Percentiles rank a stretch among this genome's conserved stretches.
phyloP scores from a whole-genome alignment of 345 rosid genomes.

The Eucalyptus pumila region DNA sequence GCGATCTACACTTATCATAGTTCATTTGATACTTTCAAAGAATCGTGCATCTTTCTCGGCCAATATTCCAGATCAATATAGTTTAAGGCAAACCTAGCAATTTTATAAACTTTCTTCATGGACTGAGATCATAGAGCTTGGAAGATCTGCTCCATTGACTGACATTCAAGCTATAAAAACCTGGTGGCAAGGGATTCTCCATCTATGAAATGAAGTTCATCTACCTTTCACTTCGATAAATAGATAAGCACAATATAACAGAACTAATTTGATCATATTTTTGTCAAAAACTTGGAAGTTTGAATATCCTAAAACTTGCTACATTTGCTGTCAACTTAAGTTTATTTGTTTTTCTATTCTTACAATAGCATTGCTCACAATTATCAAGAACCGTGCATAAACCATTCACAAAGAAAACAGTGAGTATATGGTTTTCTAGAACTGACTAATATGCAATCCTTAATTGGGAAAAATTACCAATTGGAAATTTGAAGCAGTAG shows the following conservation, averaged over 20 bases:
- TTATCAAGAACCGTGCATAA: not conserved
- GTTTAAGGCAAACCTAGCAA: not conserved
- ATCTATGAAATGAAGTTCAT: not conserved
- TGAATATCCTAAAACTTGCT: not conserved
- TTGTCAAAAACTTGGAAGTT: not conserved
- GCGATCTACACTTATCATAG: not conserved
- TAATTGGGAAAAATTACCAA: not conserved
- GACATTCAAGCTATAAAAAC: not conserved
- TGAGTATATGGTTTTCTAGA: not conserved
- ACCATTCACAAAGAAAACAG: not conserved
- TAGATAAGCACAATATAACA: not conserved
- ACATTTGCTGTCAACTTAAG: not conserved
- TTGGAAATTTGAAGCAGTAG: not conserved
- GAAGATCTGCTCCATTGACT: too few species aligned
- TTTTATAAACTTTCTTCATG: not conserved
- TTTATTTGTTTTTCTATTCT: not conserved
- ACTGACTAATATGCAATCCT: not conserved
- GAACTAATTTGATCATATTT: not conserved
- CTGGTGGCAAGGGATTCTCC: not conserved
- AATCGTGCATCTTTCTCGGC: not conserved
- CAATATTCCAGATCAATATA: not conserved
- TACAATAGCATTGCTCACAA: not conserved
- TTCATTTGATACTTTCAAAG: not conserved
- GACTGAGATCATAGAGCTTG: too few species aligned
- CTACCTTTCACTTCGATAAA: not conserved